Percentiles rank a stretch among this genome's conserved stretches.
Conservation (phyloP, 345 rosid species). For the Corchorus olitorius region DNA sequence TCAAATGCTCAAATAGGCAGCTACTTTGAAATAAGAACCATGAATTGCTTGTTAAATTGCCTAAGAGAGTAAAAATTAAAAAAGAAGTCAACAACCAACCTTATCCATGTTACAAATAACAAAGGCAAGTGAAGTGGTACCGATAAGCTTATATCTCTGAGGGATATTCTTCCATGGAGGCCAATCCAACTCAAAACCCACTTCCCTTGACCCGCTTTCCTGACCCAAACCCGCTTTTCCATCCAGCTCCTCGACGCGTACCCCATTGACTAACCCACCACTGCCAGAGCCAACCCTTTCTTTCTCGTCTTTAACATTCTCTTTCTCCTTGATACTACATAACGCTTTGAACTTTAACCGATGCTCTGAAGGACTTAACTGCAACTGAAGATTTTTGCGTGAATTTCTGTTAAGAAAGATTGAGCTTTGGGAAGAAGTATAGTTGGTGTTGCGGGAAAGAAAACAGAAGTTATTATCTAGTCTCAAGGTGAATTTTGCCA, state of each 20-base stretch:
- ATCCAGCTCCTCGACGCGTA: conserved; percentile 42
- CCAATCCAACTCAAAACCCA: conserved; percentile 61
- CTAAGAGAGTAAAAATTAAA: conserved; percentile 1
- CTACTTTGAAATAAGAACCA: neutral
- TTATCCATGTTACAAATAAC: conserved; percentile 96
- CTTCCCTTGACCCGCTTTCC: conserved; percentile 29
- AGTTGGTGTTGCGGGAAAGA: conserved; percentile 34
- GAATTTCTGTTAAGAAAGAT: conserved; percentile 28
- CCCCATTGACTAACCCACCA: conserved; percentile 32
- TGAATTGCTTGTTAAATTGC: conserved; percentile 7
- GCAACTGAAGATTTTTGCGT: conserved; percentile 20
- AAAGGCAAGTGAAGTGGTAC: conserved; percentile 88
- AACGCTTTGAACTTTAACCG: conserved; percentile 45
- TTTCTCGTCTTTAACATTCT: conserved; percentile 49
- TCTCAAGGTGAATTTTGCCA: conserved; percentile 61
- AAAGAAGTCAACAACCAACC: conserved; percentile 38
- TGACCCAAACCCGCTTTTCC: conserved; percentile 25
- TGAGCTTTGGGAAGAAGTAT: conserved; percentile 35
- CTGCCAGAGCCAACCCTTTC: conserved; percentile 21
- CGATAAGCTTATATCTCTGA: conserved; percentile 74
- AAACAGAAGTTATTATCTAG: conserved; percentile 36
- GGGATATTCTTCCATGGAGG: conserved; percentile 85
- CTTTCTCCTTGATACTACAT: conserved; percentile 60
- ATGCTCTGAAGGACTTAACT: conserved; percentile 18
- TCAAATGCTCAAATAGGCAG: neutral